Conservation (phyloP, 805 yeast species). For the Diddensiella transvaalensis region DNA sequence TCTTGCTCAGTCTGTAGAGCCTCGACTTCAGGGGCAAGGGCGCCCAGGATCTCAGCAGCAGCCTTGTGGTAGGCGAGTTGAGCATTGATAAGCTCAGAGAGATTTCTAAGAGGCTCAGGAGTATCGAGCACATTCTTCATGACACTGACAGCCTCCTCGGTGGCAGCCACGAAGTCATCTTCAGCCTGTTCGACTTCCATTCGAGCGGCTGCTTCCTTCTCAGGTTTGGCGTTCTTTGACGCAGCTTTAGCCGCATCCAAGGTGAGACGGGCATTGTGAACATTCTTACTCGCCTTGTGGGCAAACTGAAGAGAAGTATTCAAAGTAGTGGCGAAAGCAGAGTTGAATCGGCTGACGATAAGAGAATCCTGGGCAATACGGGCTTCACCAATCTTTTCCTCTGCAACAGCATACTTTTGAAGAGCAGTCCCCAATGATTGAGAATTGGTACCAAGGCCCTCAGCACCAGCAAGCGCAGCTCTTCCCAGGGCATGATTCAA, state of each 20-base stretch:
- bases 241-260: conserved; percentile 74
- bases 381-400: conserved; percentile 75
- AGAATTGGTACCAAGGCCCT: conserved; percentile 38
- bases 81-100: conserved; percentile 68
- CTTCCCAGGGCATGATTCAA: conserved; percentile 77
- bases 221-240: conserved; percentile 50
- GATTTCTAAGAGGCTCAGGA: conserved; percentile 63
- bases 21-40: conserved; percentile 62
- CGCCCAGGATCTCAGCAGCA: conserved; percentile 63
- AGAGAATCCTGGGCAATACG: conserved; percentile 77
- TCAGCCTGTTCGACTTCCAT: conserved; percentile 79
- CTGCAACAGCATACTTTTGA: conserved; percentile 62
- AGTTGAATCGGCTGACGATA: conserved; percentile 66
- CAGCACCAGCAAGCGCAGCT: conserved; percentile 57
- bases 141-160: conserved; percentile 78
- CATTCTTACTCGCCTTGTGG: conserved; percentile 64
- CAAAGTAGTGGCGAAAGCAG: conserved; percentile 59
- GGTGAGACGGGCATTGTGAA: conserved; percentile 70
- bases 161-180: conserved; percentile 85
- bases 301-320: conserved; percentile 60
- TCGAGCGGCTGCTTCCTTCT: conserved; percentile 68
- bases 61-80: conserved; percentile 78
- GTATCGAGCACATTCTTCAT: conserved; percentile 77
- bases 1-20: conserved; percentile 52
- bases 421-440: conserved; percentile 57